Percentiles rank a stretch among this genome's conserved stretches.
Evolutionary conservation across 257 asterid species (phyloP).

Genomic region (Gentiana dahurica): DNA sequence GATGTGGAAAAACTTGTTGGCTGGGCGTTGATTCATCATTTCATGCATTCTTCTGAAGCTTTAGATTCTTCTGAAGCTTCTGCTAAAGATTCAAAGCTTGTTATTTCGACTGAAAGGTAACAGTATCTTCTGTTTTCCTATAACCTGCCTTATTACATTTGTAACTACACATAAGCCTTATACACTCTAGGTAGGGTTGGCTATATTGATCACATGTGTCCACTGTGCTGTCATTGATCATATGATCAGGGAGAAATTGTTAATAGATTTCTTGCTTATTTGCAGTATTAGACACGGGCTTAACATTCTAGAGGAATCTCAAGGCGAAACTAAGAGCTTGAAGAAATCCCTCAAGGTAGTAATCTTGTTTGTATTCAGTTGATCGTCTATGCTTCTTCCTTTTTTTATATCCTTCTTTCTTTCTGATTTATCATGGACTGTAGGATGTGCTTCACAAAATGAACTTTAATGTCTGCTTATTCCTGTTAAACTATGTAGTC

Average conservation of each 20-base stretch:
- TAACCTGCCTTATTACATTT: too few species aligned
- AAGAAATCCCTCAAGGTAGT: slow-evolving; percentile 83
- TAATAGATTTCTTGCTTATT: slow-evolving; percentile 1
- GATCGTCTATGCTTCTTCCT: slow-evolving; percentile 3
- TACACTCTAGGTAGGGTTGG: too few species aligned
- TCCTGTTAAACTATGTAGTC: slow-evolving; percentile 2
- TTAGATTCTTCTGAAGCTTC: slow-evolving; percentile 26
- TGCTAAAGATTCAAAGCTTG: slow-evolving; percentile 36
- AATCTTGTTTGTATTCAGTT: slow-evolving; percentile 7
- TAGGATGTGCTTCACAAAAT: too few species aligned
- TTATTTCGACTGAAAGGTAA: slow-evolving; percentile 65
- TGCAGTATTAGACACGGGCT: slow-evolving; percentile 68
- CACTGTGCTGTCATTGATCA: too few species aligned
- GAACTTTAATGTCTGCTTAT: neutral
- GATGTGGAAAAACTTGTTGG: slow-evolving; percentile 85
- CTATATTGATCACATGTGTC: too few species aligned
- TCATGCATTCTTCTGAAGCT: slow-evolving; percentile 38
- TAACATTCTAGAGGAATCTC: slow-evolving; percentile 46
- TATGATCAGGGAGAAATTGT: too few species aligned
- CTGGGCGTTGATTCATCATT: slow-evolving; percentile 72
- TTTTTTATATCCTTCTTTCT: neutral
- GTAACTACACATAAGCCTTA: too few species aligned
- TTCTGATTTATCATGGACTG: too few species aligned
- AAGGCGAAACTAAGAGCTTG: slow-evolving; percentile 56
- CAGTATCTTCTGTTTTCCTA: too few species aligned